Conservation (phyloP, 164 flowering plant genomes). For the Houttuynia cordata region DNA sequence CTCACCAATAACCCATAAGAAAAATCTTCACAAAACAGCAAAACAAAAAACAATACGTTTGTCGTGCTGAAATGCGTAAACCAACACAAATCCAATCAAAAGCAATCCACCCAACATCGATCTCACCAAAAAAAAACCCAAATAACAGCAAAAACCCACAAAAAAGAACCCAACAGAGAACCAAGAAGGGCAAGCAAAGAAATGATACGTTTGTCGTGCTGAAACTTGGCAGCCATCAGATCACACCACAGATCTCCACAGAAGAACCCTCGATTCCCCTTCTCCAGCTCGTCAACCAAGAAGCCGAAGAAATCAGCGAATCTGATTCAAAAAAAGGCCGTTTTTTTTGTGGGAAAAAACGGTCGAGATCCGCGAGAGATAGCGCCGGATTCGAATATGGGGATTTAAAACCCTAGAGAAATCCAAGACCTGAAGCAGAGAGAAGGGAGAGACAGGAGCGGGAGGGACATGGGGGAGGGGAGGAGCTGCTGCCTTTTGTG, state of each 20-base stretch:
- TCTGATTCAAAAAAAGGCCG: conserved; percentile 1
- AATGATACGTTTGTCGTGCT: conserved; percentile 26
- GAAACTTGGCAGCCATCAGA: conserved; percentile 18
- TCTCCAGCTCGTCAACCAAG: conserved; percentile 23
- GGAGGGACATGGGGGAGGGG: neutral
- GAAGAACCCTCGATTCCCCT: conserved; percentile 17
- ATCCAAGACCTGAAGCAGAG: neutral
- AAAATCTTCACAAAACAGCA: too few relatives aligned
- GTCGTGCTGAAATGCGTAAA: too few relatives aligned
- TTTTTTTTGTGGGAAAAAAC: neutral
- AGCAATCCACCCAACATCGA: too few relatives aligned
- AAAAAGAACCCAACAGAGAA: too few relatives aligned
- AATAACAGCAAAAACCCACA: too few relatives aligned
- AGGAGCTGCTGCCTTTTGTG: neutral
- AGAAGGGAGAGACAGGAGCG: neutral
- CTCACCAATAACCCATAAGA: too few relatives aligned
- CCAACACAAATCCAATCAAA: too few relatives aligned
- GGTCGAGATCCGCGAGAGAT: neutral
- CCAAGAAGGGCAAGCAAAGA: too few relatives aligned
- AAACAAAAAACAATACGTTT: conserved; percentile 8
- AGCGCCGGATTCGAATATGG: neutral
- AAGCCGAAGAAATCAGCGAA: conserved; percentile 2
- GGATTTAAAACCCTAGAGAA: neutral
- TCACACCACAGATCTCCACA: conserved; percentile 33
- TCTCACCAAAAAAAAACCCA: too few relatives aligned